phyloP scores from a whole-genome alignment of 768 basidiomycete species.

The Coprinopsis sp. region DNA sequence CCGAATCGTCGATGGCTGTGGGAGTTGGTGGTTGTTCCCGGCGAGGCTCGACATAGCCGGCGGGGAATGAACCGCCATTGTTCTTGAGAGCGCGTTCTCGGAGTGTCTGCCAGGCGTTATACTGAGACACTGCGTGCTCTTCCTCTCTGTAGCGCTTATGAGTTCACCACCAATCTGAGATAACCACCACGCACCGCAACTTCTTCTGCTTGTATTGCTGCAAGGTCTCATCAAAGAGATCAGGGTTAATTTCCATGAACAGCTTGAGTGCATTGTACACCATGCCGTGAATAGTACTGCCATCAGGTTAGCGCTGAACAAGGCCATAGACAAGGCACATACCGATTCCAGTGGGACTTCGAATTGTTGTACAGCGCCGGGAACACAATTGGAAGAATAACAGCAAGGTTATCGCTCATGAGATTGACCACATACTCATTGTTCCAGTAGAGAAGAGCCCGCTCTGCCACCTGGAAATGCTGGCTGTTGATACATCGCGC shows the following conservation, averaged over 20 bases:
- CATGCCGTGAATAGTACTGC: slow-evolving; percentile 97
- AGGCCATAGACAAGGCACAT: slow-evolving; percentile 25
- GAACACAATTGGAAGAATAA: slow-evolving; percentile 94
- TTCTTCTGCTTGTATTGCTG: slow-evolving; percentile 88
- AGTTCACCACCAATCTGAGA: slow-evolving; percentile 1
- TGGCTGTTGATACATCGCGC: slow-evolving; percentile 98
- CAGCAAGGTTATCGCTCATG: slow-evolving; percentile 91
- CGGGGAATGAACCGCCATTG: slow-evolving; percentile 65
- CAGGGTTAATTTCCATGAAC: slow-evolving; percentile 99
- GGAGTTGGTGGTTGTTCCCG: slow-evolving; percentile 76
- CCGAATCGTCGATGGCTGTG: slow-evolving; percentile 72
- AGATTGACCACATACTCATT: slow-evolving; percentile 99
- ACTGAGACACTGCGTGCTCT: slow-evolving; percentile 77
- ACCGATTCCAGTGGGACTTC: slow-evolving; percentile 98
- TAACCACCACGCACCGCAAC: slow-evolving; percentile 58
- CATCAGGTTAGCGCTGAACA: slow-evolving; percentile 7
- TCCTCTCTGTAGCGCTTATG: slow-evolving; percentile 65
- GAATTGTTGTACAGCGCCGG: slow-evolving; percentile 94
- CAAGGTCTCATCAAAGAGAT: slow-evolving; percentile 91
- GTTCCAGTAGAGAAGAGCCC: slow-evolving; percentile 97
- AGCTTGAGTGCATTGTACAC: slow-evolving; percentile 97
- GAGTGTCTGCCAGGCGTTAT: slow-evolving; percentile 86
- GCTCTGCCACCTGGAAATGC: slow-evolving; percentile 99
- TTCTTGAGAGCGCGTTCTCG: slow-evolving; percentile 74
- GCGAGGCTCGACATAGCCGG: slow-evolving; percentile 62